A percentile compares a stretch with the other conserved stretches of the same genome.
phyloP scores from a whole-genome alignment of 1,139 yeast species.

The Geotrichum aggregatum region DNA sequence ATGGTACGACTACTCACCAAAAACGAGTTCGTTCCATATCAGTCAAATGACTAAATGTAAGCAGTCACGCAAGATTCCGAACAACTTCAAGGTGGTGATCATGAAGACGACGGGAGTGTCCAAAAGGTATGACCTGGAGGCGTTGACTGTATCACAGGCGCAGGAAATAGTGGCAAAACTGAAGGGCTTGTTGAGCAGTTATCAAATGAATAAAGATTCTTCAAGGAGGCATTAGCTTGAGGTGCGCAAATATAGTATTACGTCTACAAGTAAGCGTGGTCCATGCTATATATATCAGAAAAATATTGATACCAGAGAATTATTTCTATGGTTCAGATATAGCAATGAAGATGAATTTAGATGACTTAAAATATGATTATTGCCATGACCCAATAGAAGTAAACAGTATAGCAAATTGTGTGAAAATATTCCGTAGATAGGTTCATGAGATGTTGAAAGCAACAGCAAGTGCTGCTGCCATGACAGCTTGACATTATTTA shows the following conservation, averaged over 20 bases:
- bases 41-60: constrained; percentile 73
- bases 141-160: constrained; percentile 57
- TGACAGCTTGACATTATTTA: too few relatives aligned
- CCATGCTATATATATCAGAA: too few relatives aligned
- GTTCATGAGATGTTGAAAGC: too few relatives aligned
- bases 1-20: constrained; percentile 61
- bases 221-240: constrained; percentile 12
- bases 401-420: too few relatives aligned
- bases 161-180: constrained; percentile 71
- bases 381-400: too few relatives aligned
- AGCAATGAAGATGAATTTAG: too few relatives aligned
- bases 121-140: constrained; percentile 85
- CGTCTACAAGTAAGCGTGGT: too few relatives aligned
- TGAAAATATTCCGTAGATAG: too few relatives aligned
- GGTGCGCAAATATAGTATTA: neutral
- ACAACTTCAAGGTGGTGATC: constrained; percentile 79
- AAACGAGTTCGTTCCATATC: constrained; percentile 83
- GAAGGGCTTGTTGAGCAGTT: constrained; percentile 17
- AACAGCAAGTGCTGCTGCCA: too few relatives aligned
- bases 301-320: too few relatives aligned
- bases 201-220: constrained; percentile 18
- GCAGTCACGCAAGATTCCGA: constrained; percentile 72
- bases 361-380: too few relatives aligned
- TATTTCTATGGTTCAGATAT: too few relatives aligned
- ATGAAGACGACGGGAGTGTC: constrained; percentile 54